Evolutionary conservation across 495 filamentous ascomycete species (phyloP).

Genomic region (Apodospora peruviana): DNA sequence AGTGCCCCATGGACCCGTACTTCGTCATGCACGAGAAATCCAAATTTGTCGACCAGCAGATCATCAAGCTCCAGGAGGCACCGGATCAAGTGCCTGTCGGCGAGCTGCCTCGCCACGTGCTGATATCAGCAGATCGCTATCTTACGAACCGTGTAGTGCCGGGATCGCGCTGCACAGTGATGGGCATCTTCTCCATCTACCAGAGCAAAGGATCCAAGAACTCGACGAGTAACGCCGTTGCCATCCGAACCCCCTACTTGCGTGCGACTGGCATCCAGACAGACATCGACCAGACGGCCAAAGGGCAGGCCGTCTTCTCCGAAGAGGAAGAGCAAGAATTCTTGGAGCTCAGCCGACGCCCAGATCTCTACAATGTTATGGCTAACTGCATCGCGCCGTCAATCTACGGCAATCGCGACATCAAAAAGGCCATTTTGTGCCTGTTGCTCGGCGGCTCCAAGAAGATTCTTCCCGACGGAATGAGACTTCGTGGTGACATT

Average conservation of each 20-base stretch:
- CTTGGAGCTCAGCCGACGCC: slow-evolving; percentile 81
- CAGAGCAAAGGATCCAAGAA: slow-evolving; percentile 83
- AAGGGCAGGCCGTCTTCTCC: slow-evolving; percentile 78
- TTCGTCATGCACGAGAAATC: slow-evolving; percentile 92
- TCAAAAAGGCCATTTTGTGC: slow-evolving; percentile 98
- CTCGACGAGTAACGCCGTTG: slow-evolving; percentile 70
- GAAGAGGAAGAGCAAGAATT: slow-evolving; percentile 99
- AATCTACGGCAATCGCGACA: slow-evolving; percentile 93
- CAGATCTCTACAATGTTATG: slow-evolving; percentile 87
- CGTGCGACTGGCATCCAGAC: slow-evolving; percentile 87
- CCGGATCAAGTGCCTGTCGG: slow-evolving; percentile 97
- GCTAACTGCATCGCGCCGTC: slow-evolving; percentile 92
- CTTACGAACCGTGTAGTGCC: slow-evolving; percentile 94
- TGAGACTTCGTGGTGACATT: slow-evolving; percentile 97
- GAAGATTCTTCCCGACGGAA: slow-evolving; percentile 97
- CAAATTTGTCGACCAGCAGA: slow-evolving; percentile 95
- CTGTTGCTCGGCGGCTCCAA: slow-evolving; percentile 93
- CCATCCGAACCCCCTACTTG: slow-evolving; percentile 95
- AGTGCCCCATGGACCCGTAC: slow-evolving; percentile 92
- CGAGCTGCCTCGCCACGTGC: slow-evolving; percentile 89
- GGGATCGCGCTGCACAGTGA: slow-evolving; percentile 88
- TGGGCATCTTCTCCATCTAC: slow-evolving; percentile 98
- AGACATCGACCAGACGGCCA: slow-evolving; percentile 83
- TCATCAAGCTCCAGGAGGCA: slow-evolving; percentile 96
- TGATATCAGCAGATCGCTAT: slow-evolving; percentile 93